A percentile compares a stretch with the other conserved stretches of the same genome.
These are phyloP conservation scores for Helotiales sp. DNA, from an alignment of 2,329 filamentous ascomycete species.

Conservation along the genomic window DNA sequence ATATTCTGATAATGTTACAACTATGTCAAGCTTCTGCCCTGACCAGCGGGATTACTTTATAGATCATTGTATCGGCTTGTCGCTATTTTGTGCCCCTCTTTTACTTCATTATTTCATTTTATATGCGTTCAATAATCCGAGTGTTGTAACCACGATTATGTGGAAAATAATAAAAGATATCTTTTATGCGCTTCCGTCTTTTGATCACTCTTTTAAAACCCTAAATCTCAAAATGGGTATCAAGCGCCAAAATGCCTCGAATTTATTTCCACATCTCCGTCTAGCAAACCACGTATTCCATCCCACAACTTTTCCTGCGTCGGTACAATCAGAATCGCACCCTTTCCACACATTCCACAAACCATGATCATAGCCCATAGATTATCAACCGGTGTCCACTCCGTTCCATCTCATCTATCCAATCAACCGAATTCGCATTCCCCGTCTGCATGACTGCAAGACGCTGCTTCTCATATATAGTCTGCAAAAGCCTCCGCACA, in stretches of 20 bases:
- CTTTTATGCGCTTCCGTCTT: background rate
- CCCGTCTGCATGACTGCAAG: conserved; percentile 45
- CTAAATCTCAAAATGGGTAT: background rate
- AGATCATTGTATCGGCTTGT: too few species aligned
- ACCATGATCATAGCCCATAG: conserved; percentile 35
- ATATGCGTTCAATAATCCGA: background rate
- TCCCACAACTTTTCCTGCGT: background rate
- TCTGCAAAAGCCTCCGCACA: conserved; percentile 51
- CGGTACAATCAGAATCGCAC: too few species aligned
- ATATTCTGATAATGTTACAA: too few species aligned
- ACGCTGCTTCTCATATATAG: conserved; percentile 54
- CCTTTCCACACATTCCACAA: too few species aligned
- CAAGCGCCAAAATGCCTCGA: background rate
- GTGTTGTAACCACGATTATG: background rate
- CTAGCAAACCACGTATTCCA: background rate
- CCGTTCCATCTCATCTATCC: conserved; percentile 53
- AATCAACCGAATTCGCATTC: conserved; percentile 53
- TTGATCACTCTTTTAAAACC: background rate
- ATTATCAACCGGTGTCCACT: conserved; percentile 54
- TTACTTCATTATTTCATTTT: background rate
- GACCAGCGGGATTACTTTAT: too few species aligned
- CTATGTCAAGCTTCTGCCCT: too few species aligned
- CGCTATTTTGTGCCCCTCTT: too few species aligned
- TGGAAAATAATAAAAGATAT: background rate
- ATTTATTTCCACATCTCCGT: background rate